Evolutionary conservation across 805 yeast genomes (phyloP).

Genomic region (Candida manassasensis): DNA sequence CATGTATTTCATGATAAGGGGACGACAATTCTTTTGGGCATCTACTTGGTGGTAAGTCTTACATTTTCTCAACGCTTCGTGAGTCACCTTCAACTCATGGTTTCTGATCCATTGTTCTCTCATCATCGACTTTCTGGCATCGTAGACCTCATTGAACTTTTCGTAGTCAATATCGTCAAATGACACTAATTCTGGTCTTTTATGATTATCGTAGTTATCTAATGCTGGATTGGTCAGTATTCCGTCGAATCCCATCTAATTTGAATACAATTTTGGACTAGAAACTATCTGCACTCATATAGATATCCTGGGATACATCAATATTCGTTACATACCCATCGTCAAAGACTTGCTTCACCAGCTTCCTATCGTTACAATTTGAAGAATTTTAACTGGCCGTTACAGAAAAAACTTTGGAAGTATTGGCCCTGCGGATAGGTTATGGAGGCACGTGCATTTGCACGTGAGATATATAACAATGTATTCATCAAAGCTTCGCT

Average conservation of each 20-base stretch:
- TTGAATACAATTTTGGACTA: too few relatives aligned
- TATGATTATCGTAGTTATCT: conserved; percentile 37
- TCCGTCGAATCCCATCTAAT: too few relatives aligned
- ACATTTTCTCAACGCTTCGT: conserved; percentile 74
- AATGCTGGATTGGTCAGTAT: background rate
- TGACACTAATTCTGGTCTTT: conserved; percentile 67
- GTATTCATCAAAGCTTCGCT: too few relatives aligned
- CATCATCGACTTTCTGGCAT: conserved; percentile 72
- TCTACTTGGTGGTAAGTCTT: conserved; percentile 52
- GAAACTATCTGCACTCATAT: too few relatives aligned
- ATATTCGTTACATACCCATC: conserved; percentile 4
- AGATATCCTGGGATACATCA: too few relatives aligned
- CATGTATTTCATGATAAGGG: conserved; percentile 70
- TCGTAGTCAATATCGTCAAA: conserved; percentile 79
- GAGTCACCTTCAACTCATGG: conserved; percentile 60
- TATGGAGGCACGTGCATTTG: background rate
- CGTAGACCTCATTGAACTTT: conserved; percentile 54
- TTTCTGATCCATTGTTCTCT: conserved; percentile 78
- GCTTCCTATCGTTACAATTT: background rate
- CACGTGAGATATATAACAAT: background rate
- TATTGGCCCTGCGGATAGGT: background rate
- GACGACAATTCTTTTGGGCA: conserved; percentile 70
- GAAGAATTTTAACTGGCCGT: conserved; percentile 1
- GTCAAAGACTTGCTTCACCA: background rate
- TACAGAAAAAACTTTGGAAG: background rate